Base-by-base conservation (phyloP, 2,329 filamentous ascomycete genomes). In the Rutstroemia sydowiana region DNA sequence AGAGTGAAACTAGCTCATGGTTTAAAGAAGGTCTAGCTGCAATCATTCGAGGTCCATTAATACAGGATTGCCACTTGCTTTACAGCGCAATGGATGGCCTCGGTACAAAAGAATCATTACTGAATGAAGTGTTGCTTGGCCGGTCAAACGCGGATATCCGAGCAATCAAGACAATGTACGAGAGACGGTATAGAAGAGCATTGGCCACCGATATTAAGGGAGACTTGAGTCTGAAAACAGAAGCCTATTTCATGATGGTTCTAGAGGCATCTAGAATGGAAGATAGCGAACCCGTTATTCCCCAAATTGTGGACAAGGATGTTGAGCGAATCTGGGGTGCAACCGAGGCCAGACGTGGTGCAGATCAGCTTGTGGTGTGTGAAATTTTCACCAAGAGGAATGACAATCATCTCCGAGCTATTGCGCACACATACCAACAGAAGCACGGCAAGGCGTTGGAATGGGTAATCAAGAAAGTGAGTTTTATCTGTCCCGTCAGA, bases 81-180 rank as follows among this genome's bases (percentile, higher is more conserved):
- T 75, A 84, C 63, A 75, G 84, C 1, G 85, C 89, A 1, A 82
- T 95, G 72, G 75, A 82, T 45, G 90, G 92, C 0, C 66, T 81
- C 1, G 93, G 93, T 7, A 97, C 92, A 0, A 95, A 95, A 62
- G 92, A 97, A 65, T 73, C 75, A 50, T 75, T 93, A 1, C 75
- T 98, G 45, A 93, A 95, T 66, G 92, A 97, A 61, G 78, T 95
- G 5, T 76, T 97, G 2, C 78, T 96, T 3, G 78, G 83, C 8
- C 81, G 92, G 32, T 87, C 83, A 32, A 97, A 97, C 63, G 89
- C 90, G 31, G 92, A 97, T 62, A 74, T 98, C 36, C 77, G 81
- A 49, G 88, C 88, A 36, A 96, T 98, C 74, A 95, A 95, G 71
- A 69, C 74, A 43, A 78, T 82, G 16, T 97, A 95, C 67, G 77